Conservation (phyloP, 768 basidiomycete genomes). For the Boletus rex-veris region DNA sequence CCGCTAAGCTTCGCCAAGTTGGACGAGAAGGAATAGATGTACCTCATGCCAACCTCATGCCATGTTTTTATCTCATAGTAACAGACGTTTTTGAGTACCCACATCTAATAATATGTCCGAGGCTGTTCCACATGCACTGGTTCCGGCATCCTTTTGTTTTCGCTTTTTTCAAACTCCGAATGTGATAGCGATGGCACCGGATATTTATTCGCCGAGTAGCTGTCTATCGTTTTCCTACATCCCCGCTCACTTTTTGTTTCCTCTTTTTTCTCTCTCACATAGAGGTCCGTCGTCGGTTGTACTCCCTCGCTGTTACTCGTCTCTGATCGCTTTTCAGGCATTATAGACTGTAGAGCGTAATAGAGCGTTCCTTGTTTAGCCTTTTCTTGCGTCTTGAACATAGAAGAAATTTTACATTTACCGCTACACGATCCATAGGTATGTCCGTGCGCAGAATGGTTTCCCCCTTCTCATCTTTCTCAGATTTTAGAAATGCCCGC, state of each 20-base stretch:
- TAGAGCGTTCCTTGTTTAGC: slow-evolving; percentile 68
- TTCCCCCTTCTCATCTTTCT: background rate
- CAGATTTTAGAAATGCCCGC: slow-evolving; percentile 76
- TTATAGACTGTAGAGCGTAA: slow-evolving; percentile 40
- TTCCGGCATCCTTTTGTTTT: background rate
- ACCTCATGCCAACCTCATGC: slow-evolving; percentile 2
- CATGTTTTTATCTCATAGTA: slow-evolving; percentile 17
- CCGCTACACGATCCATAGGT: slow-evolving; percentile 42
- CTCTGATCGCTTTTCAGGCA: slow-evolving; percentile 30
- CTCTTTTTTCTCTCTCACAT: slow-evolving; percentile 23
- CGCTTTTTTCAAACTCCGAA: slow-evolving; percentile 32
- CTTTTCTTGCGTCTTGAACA: slow-evolving; percentile 40
- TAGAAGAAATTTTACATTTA: slow-evolving; percentile 35
- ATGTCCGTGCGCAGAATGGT: slow-evolving; percentile 10
- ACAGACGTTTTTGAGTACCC: slow-evolving; percentile 12
- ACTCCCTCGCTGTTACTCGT: background rate
- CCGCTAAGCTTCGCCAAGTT: slow-evolving; percentile 47
- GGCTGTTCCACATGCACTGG: slow-evolving; percentile 13
- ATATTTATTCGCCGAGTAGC: slow-evolving; percentile 10
- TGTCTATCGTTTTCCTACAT: slow-evolving; percentile 17
- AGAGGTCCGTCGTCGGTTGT: slow-evolving; percentile 27
- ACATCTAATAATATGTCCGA: background rate
- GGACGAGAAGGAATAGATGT: slow-evolving; percentile 34
- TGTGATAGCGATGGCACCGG: background rate
- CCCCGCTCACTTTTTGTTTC: slow-evolving; percentile 32